Base-by-base conservation (phyloP, 345 rosid species). In the Moringa oleifera region DNA sequence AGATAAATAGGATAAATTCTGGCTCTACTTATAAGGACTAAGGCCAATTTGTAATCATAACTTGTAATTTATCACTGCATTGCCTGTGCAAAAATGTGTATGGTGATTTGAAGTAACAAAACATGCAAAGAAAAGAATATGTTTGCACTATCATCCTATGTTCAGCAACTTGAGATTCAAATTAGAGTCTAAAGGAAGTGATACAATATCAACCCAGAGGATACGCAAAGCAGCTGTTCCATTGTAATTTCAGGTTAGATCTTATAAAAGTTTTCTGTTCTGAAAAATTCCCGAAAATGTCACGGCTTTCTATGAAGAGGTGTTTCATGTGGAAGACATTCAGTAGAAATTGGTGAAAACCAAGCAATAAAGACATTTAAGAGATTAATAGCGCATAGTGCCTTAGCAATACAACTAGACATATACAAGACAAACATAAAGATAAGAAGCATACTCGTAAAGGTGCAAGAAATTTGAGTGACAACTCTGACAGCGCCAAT, bases 381-480 rank as follows among this genome's bases (percentile, higher is more conserved):
- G 17, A 15, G 9, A 4, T 41, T 5, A 11, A 16, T 15, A 11
- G 17, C 12, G 47, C 13, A 4, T 41, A 15, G 13, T 5, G 47
- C 17, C 47, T 41, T 41, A 15, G 17, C 47, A 7, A 4, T 7
- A 41, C 9, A 41, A 4, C 16, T 4, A 41, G 6, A 41, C 1
- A 41, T 7, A 41, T 41, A 41, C 13, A 41, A 7, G 1, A 41
- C 17, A 7, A 9, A 41, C 16, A 51, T 28, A 22, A 63, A 64
- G 57, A 56, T 58, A 15, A 70, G 51, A 24, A 25, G 51, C 76
- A 19, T 84, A 89, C 96, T 24, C 82, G 84, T 63, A 89, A 77
- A 55, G 93, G 91, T 55, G 81, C 78, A n/a, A 89, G 83, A 75
- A 82, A 87, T 75, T 89, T 92, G 71, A 91, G 75, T 2, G 89